Conservation (phyloP, 106 monocot species). For the Dioscorea alata region DNA sequence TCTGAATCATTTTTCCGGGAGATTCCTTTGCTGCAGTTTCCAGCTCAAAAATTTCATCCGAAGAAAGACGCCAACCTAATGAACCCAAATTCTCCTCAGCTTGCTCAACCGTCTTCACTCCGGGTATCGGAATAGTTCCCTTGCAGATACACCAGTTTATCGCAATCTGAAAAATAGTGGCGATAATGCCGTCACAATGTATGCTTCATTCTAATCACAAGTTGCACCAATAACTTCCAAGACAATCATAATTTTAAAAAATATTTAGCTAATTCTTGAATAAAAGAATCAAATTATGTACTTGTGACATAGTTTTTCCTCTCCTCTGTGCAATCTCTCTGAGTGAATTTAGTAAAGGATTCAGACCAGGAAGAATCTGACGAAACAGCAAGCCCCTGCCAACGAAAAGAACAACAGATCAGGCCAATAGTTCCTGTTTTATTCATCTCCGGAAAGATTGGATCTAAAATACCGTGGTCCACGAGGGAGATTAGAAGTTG, state of each 20-base stretch:
- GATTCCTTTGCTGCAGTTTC: conserved; percentile 68
- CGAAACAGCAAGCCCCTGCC: conserved; percentile 72
- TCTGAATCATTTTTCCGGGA: conserved; percentile 80
- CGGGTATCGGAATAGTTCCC: conserved; percentile 89
- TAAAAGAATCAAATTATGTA: conserved; percentile 5
- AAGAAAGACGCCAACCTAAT: conserved; percentile 79
- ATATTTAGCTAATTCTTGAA: not conserved
- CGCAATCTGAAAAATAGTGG: conserved; percentile 56
- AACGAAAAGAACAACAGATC: not conserved
- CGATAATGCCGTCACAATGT: not conserved
- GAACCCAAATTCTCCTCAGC: conserved; percentile 84
- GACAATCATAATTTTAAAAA: not conserved
- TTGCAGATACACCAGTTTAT: conserved; percentile 99
- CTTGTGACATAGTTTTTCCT: conserved; percentile 75
- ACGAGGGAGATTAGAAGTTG: conserved; percentile 53
- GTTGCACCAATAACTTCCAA: not conserved
- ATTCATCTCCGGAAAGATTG: not conserved
- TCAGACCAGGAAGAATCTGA: conserved; percentile 85
- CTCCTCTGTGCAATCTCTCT: conserved; percentile 53
- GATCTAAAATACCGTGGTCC: conserved; percentile 64
- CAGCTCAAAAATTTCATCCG: conserved; percentile 64
- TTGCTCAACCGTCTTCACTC: conserved; percentile 77
- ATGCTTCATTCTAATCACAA: not conserved
- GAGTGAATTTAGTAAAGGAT: conserved; percentile 52
- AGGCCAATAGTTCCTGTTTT: not conserved